Base-by-base conservation (phyloP, 441 rosid genomes). In the Erodium chrysanthum region DNA sequence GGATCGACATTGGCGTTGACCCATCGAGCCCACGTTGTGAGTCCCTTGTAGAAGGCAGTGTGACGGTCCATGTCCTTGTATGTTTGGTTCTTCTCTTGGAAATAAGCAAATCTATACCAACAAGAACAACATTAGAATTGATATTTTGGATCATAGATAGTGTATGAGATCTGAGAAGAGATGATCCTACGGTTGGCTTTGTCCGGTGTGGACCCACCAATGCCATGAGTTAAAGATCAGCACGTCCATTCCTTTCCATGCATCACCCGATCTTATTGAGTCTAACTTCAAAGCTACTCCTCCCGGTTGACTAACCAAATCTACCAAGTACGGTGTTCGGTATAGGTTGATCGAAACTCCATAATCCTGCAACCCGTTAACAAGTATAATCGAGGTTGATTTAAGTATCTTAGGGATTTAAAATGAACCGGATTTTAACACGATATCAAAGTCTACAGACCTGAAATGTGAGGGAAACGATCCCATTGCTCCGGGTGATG, bases 171-270 rank as follows among this genome's bases (percentile, higher is more conserved):
- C 1, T 40, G 46, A 40, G 1, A 2, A 40, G 9, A 35, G 44
- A 0, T 1, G 54, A 70, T 64, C 84, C 17, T 76, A 87, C 88
- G 88, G 84, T 63, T 84, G 92, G 46, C 76, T 67, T 68, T 75
- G 76, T 12, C 82, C 87, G 0, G 68, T 79, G 75, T 85, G 90
- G 14, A 84, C 80, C 93, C 93, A 87, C 93, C 93, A 87, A 65
- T 87, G 90, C 93, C 90, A 85, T 0, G 85, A 74, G 78, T 81
- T 87, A 66, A 87, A 85, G 70, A 87, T 70, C 78, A 87, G 73
- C 73, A 85, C 72, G 81, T 85, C 90, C 93, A 85, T 83, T 60
- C 85, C 88, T 77, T 54, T 80, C 92, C 92, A 87, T 58, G 82
- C 77, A 7, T 78, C 61, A 11, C 93, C 93, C 48, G 68, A 74